Evolutionary conservation across 176 grass and related monocot genomes (phyloP).

Genomic region (Chrysopogon serrulatus): DNA sequence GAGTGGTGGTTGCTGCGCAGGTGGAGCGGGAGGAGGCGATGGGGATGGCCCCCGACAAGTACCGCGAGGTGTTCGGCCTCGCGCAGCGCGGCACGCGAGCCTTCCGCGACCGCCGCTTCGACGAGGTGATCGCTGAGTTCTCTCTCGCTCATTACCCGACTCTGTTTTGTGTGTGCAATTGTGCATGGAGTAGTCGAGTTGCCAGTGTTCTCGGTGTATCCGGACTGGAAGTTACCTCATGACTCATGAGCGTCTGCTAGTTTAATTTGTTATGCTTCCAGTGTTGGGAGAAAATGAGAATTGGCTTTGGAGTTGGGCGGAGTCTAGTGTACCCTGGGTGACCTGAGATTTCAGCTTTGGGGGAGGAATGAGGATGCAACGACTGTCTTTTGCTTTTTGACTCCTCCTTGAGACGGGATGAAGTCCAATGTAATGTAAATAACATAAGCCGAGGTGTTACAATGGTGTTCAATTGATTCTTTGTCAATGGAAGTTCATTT

Average conservation of each 20-base stretch:
- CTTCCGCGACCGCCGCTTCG: conserved; percentile 61
- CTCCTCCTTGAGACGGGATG: background rate
- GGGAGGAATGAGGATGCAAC: background rate
- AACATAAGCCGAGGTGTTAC: background rate
- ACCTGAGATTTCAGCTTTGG: background rate
- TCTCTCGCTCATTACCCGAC: background rate
- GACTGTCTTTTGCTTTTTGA: background rate
- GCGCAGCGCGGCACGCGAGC: conserved; percentile 41
- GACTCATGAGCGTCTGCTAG: background rate
- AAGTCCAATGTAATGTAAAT: background rate
- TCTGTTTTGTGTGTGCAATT: background rate
- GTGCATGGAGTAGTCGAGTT: background rate
- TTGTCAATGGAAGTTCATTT: background rate
- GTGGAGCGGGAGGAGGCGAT: conserved; percentile 61
- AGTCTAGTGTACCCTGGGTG: background rate
- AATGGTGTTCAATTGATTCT: background rate
- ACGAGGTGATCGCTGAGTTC: conserved; percentile 53
- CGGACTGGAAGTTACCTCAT: background rate
- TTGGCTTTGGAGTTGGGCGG: background rate
- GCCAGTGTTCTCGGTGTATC: background rate
- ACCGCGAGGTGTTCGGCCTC: conserved; percentile 62
- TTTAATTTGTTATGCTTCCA: background rate
- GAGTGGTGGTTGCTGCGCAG: conserved; percentile 34
- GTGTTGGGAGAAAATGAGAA: background rate
- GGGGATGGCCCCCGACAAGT: conserved; percentile 59